These are phyloP conservation scores for Phytophthora podocarpi DNA, from an alignment of 352 stramenopile genomes.

Conservation along the genomic window DNA sequence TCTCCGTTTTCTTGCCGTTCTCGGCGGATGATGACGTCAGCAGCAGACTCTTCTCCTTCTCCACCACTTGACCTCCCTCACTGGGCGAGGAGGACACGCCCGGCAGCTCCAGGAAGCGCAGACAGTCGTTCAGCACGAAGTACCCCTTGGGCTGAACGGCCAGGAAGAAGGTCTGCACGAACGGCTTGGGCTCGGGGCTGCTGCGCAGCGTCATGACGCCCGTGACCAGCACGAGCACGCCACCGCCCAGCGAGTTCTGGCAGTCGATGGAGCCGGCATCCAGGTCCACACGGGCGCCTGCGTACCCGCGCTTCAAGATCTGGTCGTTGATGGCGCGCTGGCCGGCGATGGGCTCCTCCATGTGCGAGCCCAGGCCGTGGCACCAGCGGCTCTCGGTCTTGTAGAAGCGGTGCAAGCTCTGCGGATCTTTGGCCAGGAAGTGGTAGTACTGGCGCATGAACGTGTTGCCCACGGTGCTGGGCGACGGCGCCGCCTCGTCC, in stretches of 20 bases:
- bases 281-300: conserved; percentile 77
- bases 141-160: conserved; percentile 88
- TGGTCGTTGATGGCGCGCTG: conserved; percentile 85
- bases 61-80: conserved; percentile 10
- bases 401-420: conserved; percentile 89
- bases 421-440: conserved; percentile 83
- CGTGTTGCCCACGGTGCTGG: conserved; percentile 77
- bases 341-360: conserved; percentile 79
- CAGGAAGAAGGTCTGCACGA: conserved; percentile 90
- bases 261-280: conserved; percentile 88
- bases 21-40: conserved; percentile 20
- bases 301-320: conserved; percentile 82
- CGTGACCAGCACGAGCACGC: conserved; percentile 86
- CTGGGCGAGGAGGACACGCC: conserved; percentile 10
- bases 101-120: conserved; percentile 83
- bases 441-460: conserved; percentile 93
- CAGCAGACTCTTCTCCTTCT: not conserved
- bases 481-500: conserved; percentile 53
- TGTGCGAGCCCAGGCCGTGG: conserved; percentile 79
- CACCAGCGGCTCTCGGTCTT: conserved; percentile 87
- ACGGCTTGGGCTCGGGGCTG: conserved; percentile 62
- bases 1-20: conserved; percentile 41
- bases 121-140: conserved; percentile 89
- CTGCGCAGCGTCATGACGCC: conserved; percentile 82
- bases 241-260: conserved; percentile 69